Conservation (phyloP, 2,329 filamentous ascomycete genomes). For the Macrophomina phaseolina region DNA sequence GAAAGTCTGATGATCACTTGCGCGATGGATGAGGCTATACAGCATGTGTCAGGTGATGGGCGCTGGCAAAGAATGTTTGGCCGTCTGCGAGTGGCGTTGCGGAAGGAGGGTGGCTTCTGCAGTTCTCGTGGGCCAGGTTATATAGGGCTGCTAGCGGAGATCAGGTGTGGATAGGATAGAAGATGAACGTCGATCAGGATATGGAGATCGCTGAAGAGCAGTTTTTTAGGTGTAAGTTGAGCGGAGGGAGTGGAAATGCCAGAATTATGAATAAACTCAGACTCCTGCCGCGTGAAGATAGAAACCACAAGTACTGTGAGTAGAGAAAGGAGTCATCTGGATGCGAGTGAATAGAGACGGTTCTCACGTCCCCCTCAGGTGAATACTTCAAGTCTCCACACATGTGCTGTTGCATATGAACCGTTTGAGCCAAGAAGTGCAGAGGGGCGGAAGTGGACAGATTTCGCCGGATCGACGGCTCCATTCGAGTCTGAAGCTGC, state of each 20-base stretch:
- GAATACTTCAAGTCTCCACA: too few relatives aligned
- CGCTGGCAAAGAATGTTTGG: conserved; percentile 5
- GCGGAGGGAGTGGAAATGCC: conserved; percentile 8
- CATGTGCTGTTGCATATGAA: not conserved
- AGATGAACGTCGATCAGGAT: conserved; percentile 4
- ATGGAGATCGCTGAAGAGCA: conserved; percentile 5
- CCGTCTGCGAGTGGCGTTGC: conserved; percentile 12
- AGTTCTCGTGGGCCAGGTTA: not conserved
- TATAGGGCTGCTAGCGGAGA: not conserved
- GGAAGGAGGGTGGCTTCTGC: not conserved
- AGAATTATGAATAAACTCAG: not conserved
- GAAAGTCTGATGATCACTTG: conserved; percentile 3
- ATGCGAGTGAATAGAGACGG: too few relatives aligned
- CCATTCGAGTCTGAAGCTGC: not conserved
- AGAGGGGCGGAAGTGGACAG: not conserved
- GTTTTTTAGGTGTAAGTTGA: conserved; percentile 12
- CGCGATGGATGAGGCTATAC: conserved; percentile 8
- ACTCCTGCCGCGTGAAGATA: too few relatives aligned
- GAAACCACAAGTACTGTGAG: too few relatives aligned
- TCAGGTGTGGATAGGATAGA: conserved; percentile 14
- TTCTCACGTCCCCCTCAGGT: too few relatives aligned
- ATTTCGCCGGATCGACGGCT: not conserved
- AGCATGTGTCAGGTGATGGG: conserved; percentile 10
- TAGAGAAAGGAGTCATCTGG: too few relatives aligned
- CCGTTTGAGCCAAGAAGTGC: not conserved